A percentile compares a stretch with the other conserved stretches of the same genome.
Evolutionary conservation across 169 alveolate species (phyloP).

Genomic region (Plasmodium berghei): DNA sequence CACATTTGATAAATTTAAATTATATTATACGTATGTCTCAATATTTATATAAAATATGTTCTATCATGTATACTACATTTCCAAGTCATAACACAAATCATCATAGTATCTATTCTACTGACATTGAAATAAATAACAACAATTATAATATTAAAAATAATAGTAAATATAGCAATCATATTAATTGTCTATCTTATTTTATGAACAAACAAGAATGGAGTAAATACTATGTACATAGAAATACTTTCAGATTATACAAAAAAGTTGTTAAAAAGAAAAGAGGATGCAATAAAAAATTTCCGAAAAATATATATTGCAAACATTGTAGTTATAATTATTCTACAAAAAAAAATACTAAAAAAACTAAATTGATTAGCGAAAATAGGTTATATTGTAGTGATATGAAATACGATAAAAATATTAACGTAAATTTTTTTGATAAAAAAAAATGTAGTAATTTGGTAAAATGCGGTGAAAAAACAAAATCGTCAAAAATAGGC

Average conservation of each 20-base stretch:
- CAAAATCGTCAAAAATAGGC: not conserved
- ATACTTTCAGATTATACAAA: slow-evolving; percentile 28
- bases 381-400: not conserved
- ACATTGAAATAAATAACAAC: not conserved
- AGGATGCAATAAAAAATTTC: not conserved
- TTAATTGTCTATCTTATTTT: slow-evolving; percentile 35
- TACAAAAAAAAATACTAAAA: not conserved
- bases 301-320: not conserved
- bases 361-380: not conserved
- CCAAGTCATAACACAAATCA: not conserved
- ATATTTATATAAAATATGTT: slow-evolving; percentile 14
- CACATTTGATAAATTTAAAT: slow-evolving; percentile 31
- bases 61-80: slow-evolving; percentile 1
- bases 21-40: slow-evolving; percentile 20
- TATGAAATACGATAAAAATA: not conserved
- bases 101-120: not conserved
- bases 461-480: not conserved
- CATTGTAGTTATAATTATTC: not conserved
- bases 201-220: slow-evolving; percentile 17
- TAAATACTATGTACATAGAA: slow-evolving; percentile 39
- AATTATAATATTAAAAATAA: not conserved
- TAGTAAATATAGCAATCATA: slow-evolving; percentile 2
- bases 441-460: too few relatives aligned
- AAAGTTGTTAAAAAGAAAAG: not conserved
- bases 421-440: too few relatives aligned